Percentiles rank a stretch among this genome's conserved stretches.
phyloP scores from a whole-genome alignment of 345 rosid species.

The Populus tremula region DNA sequence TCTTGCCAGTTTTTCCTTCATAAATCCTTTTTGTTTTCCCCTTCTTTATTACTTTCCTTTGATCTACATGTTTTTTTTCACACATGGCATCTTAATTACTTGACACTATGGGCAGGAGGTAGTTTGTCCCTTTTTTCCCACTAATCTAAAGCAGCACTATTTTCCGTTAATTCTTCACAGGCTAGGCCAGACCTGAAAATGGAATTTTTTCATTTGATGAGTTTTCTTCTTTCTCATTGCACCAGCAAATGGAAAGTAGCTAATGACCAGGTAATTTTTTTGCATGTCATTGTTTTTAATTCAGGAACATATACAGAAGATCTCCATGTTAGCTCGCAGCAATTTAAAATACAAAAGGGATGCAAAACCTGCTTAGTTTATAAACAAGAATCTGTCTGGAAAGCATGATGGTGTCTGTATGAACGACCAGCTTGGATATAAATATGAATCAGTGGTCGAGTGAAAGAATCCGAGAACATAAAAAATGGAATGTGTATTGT shows the following conservation, averaged over 20 bases:
- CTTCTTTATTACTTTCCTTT: too few species aligned
- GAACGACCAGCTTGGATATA: not conserved
- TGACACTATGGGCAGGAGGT: not conserved
- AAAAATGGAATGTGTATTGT: not conserved
- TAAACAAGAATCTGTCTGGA: not conserved
- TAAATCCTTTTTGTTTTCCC: too few species aligned
- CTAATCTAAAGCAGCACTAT: too few species aligned
- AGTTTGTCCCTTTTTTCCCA: not conserved
- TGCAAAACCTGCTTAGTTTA: not conserved
- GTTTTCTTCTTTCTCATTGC: slow-evolving; percentile 77
- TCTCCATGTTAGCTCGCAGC: not conserved
- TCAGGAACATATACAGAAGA: not conserved
- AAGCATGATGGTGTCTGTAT: not conserved
- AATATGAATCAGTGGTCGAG: not conserved
- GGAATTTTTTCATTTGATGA: slow-evolving; percentile 78
- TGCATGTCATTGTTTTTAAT: not conserved
- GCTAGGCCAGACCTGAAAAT: slow-evolving; percentile 71
- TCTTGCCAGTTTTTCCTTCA: too few species aligned
- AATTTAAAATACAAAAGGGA: not conserved
- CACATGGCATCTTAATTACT: too few species aligned
- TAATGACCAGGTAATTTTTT: slow-evolving; percentile 51
- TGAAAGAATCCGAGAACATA: not conserved
- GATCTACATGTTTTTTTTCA: too few species aligned
- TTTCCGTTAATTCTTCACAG: slow-evolving; percentile 28
- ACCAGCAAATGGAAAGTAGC: slow-evolving; percentile 65